These are phyloP conservation scores for Nakazawaea siamensis DNA, from an alignment of 805 yeast genomes.

Conservation along the genomic window DNA sequence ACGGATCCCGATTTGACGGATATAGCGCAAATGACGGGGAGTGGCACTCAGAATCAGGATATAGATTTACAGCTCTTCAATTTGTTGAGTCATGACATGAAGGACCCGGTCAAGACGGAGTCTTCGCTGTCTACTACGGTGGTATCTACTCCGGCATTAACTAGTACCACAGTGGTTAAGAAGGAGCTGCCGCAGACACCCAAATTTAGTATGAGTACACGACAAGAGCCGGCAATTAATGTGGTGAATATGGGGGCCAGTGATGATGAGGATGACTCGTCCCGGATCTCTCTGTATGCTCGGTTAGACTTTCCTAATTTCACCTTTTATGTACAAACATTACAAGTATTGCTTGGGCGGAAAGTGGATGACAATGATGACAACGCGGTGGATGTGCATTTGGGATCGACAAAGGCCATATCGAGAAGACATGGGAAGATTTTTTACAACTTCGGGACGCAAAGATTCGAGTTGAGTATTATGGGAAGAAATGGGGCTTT, in stretches of 20 bases:
- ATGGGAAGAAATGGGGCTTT: constrained; percentile 96
- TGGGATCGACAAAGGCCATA: constrained; percentile 88
- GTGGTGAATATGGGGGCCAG: constrained; percentile 1
- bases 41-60: too few relatives aligned
- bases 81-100: too few relatives aligned
- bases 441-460: constrained; percentile 94
- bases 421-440: constrained; percentile 93
- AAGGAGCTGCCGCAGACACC: too few relatives aligned
- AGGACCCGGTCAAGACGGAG: too few relatives aligned
- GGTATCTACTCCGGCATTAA: neutral
- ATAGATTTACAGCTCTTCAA: too few relatives aligned
- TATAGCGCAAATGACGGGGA: too few relatives aligned
- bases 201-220: too few relatives aligned
- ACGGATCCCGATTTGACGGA: too few relatives aligned
- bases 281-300: constrained; percentile 51
- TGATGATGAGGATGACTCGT: constrained; percentile 12
- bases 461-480: constrained; percentile 84
- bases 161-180: neutral
- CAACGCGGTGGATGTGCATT: constrained; percentile 76
- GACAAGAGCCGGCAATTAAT: too few relatives aligned
- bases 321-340: constrained; percentile 92
- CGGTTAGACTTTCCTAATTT: constrained; percentile 85
- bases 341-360: constrained; percentile 91
- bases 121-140: too few relatives aligned
- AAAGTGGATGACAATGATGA: constrained; percentile 63